Conservation (phyloP, 2,329 filamentous ascomycete genomes). For the Pezizomycotina sp. region DNA sequence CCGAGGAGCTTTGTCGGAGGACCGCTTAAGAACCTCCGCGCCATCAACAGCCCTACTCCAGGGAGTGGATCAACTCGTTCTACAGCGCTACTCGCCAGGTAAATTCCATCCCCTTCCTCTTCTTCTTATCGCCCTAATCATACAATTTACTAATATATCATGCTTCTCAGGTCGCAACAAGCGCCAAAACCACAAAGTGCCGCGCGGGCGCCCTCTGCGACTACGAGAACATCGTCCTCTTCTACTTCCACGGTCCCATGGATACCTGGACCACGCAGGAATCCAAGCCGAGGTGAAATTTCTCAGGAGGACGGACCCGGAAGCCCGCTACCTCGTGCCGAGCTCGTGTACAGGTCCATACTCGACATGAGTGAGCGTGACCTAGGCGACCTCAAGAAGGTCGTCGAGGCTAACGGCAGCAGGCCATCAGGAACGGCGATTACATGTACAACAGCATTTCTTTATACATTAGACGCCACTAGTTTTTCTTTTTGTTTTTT, state of each 20-base stretch:
- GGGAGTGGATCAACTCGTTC: slow-evolving; percentile 13
- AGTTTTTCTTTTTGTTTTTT: background rate
- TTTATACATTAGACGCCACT: background rate
- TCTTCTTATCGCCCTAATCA: slow-evolving; percentile 3
- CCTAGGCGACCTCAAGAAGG: slow-evolving; percentile 15
- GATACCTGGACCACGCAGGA: slow-evolving; percentile 16
- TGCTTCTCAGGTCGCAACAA: slow-evolving; percentile 7
- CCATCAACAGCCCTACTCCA: no score
- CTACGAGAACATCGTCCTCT: slow-evolving; percentile 18
- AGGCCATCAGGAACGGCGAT: slow-evolving; percentile 17
- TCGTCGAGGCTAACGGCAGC: slow-evolving; percentile 18
- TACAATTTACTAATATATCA: background rate
- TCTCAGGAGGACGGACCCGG: slow-evolving; percentile 17
- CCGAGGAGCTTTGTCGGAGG: no score
- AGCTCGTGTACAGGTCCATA: slow-evolving; percentile 18
- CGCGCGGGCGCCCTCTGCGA: slow-evolving; percentile 18
- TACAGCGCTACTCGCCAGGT: slow-evolving; percentile 18
- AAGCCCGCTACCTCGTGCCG: slow-evolving; percentile 17
- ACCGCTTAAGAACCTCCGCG: no score
- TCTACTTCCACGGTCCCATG: slow-evolving; percentile 19
- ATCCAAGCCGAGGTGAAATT: slow-evolving; percentile 15
- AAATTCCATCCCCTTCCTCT: slow-evolving; percentile 2
- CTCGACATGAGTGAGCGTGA: slow-evolving; percentile 17
- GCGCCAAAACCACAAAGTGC: slow-evolving; percentile 15
- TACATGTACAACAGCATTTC: slow-evolving; percentile 6